Evolutionary conservation across 176 grass and related monocot genomes (phyloP).

Genomic region (Echinochloa phyllopogon): DNA sequence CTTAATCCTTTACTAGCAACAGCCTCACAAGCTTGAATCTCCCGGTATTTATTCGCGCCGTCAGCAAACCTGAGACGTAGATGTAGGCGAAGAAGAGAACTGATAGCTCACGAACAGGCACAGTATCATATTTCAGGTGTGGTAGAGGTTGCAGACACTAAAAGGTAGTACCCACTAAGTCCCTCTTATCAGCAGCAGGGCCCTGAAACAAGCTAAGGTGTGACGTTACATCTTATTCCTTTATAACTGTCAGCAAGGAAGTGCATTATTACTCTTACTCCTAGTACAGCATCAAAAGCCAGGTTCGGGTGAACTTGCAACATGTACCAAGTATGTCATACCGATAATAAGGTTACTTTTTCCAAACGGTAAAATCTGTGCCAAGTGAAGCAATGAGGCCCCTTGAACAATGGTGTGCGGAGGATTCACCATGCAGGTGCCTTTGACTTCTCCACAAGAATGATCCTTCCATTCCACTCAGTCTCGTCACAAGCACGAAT

Average conservation of each 20-base stretch:
- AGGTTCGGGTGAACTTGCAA: constrained; percentile 58
- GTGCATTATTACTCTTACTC: constrained; percentile 61
- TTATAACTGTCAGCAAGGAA: constrained; percentile 51
- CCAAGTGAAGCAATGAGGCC: constrained; percentile 40
- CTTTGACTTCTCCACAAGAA: constrained; percentile 95
- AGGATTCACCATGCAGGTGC: constrained; percentile 59
- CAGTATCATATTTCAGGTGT: constrained; percentile 4
- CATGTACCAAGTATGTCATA: constrained; percentile 63
- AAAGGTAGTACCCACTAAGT: constrained; percentile 51
- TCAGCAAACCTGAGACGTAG: neutral
- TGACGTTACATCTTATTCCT: constrained; percentile 55
- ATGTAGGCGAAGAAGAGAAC: constrained; percentile 34
- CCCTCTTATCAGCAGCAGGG: constrained; percentile 56
- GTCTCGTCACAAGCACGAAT: constrained; percentile 81
- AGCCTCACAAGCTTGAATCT: constrained; percentile 30
- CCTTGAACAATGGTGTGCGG: neutral
- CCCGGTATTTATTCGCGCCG: neutral
- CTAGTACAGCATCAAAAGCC: constrained; percentile 62
- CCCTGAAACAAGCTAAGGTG: constrained; percentile 72
- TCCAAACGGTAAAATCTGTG: constrained; percentile 44
- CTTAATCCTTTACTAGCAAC: constrained; percentile 4
- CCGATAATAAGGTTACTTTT: constrained; percentile 44
- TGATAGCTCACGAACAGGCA: constrained; percentile 28
- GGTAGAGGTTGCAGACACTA: constrained; percentile 57
- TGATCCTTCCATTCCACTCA: constrained; percentile 86